phyloP scores from a whole-genome alignment of 2,329 filamentous ascomycete species.

The Pyrenochaeta sp. region DNA sequence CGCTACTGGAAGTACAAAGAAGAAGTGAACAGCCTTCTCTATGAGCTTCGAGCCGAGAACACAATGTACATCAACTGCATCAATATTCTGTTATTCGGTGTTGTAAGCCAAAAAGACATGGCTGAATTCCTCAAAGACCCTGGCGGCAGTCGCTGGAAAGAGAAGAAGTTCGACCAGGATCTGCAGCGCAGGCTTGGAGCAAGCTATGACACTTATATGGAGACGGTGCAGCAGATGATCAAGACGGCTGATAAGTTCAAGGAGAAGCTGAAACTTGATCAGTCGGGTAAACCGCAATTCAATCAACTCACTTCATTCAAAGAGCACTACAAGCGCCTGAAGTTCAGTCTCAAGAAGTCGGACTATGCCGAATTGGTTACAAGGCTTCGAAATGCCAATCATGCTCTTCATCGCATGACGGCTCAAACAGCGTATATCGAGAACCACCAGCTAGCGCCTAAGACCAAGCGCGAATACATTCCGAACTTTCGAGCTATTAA shows the following conservation, averaged over 20 bases:
- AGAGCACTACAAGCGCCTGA: constrained; percentile 37
- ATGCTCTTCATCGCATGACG: constrained; percentile 29
- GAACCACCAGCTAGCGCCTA: constrained; percentile 10
- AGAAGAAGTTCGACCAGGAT: constrained; percentile 15
- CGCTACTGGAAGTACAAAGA: constrained; percentile 29
- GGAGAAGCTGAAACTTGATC: constrained; percentile 21
- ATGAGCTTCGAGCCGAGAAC: constrained; percentile 29
- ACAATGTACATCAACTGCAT: constrained; percentile 38
- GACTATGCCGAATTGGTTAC: constrained; percentile 37
- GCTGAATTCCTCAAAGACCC: constrained; percentile 27
- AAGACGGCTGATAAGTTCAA: constrained; percentile 17
- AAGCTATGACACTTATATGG: constrained; percentile 22
- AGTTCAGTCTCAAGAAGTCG: constrained; percentile 35
- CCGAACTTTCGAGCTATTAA: constrained; percentile 32
- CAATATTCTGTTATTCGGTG: constrained; percentile 27
- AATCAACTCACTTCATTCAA: constrained; percentile 29
- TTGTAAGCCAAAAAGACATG: constrained; percentile 28
- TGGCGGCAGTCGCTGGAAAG: constrained; percentile 28
- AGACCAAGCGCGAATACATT: constrained; percentile 2
- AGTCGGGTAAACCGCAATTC: constrained; percentile 29
- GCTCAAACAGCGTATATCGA: constrained; percentile 28
- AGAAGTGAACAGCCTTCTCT: constrained; percentile 28
- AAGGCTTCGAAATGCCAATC: constrained; percentile 27
- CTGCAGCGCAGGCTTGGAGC: constrained; percentile 20
- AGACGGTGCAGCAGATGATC: constrained; percentile 17